phyloP scores from a whole-genome alignment of 2,329 filamentous ascomycete genomes.

The Allantophomopsis cytisporea region DNA sequence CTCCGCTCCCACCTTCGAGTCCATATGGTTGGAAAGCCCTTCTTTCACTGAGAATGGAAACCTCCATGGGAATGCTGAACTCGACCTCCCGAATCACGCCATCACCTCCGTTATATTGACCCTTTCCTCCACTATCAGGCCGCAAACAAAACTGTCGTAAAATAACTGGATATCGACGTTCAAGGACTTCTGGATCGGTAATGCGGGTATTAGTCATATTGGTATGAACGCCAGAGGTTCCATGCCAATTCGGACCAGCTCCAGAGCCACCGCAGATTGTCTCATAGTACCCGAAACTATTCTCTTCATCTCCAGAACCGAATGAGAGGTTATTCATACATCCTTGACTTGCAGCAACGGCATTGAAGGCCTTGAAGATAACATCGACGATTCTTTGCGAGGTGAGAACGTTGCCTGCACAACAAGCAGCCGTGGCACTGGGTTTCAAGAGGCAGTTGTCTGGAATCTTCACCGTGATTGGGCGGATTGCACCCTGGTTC shows the following conservation, averaged over 20 bases:
- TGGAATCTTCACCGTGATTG: constrained; percentile 58
- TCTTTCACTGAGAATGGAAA: constrained; percentile 66
- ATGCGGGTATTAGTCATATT: constrained; percentile 80
- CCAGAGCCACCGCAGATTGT: constrained; percentile 66
- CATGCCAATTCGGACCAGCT: constrained; percentile 57
- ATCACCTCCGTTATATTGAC: constrained; percentile 56
- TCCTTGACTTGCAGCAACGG: constrained; percentile 64
- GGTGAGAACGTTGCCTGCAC: constrained; percentile 69
- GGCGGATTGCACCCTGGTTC: constrained; percentile 68
- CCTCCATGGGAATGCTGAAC: constrained; percentile 64
- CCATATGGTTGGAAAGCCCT: constrained; percentile 71
- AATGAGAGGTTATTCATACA: constrained; percentile 75
- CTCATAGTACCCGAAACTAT: constrained; percentile 74
- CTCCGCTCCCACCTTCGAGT: constrained; percentile 70
- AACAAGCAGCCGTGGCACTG: constrained; percentile 60
- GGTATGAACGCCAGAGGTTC: constrained; percentile 59
- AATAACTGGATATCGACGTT: constrained; percentile 63
- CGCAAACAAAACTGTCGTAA: constrained; percentile 57
- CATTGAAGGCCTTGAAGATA: constrained; percentile 62
- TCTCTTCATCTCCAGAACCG: constrained; percentile 56
- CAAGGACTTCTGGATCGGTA: constrained; percentile 66
- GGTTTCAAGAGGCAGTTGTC: constrained; percentile 57
- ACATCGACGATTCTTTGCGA: constrained; percentile 69
- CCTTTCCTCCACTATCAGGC: constrained; percentile 45
- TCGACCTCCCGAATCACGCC: constrained; percentile 72